A percentile compares a stretch with the other conserved stretches of the same genome.
Evolutionary conservation across 257 asterid genomes (phyloP).

Genomic region (Solanum ahanhuiri): DNA sequence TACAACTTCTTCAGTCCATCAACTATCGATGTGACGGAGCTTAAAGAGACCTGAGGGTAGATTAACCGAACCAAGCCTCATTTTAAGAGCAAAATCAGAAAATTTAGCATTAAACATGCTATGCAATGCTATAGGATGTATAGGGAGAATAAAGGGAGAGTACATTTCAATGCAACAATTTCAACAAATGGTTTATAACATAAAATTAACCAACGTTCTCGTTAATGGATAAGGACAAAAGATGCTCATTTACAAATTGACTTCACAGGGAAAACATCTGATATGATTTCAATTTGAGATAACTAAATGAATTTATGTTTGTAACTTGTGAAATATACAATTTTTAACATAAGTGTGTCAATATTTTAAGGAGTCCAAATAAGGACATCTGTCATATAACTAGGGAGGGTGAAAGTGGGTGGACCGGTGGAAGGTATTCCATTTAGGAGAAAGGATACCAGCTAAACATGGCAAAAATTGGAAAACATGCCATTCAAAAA

Average conservation of each 20-base stretch:
- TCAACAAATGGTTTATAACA: neutral
- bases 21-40: constrained; percentile 75
- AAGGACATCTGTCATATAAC: neutral
- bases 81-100: neutral
- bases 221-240: neutral
- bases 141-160: neutral
- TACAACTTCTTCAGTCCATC: constrained; percentile 96
- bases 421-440: neutral
- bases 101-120: neutral
- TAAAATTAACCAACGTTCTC: neutral
- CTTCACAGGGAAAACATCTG: neutral
- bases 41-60: constrained; percentile 49
- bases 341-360: neutral
- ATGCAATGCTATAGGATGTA: neutral
- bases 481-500: neutral
- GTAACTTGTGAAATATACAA: neutral
- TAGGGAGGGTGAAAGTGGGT: neutral
- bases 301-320: neutral
- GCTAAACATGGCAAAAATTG: neutral
- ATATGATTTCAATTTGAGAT: neutral
- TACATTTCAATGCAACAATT: neutral
- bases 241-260: neutral
- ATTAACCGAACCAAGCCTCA: neutral
- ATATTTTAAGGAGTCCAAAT: neutral
- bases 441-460: neutral